Percentiles rank a stretch among this genome's conserved stretches.
Conservation (phyloP, 352 stramenopile genomes). For the Stephanocyclus meneghinianus region DNA sequence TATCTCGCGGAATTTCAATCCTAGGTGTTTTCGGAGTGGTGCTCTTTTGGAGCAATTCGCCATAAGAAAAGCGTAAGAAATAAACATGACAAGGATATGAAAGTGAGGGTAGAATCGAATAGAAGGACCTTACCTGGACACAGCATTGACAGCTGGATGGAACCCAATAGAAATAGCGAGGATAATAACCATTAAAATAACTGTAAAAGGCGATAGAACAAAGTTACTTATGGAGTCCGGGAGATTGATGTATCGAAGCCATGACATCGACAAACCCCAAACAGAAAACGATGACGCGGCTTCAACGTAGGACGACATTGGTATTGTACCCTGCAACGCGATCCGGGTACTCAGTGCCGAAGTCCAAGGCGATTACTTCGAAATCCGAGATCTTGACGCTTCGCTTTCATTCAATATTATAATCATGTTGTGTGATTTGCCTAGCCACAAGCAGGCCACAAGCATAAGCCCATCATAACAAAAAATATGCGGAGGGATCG, state of each 20-base stretch:
- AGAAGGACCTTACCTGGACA: constrained; percentile 19
- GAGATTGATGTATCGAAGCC: background rate
- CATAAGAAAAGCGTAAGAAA: background rate
- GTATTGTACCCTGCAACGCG: too few species aligned
- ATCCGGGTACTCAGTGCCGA: too few species aligned
- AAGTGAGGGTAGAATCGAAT: background rate
- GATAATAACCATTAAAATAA: background rate
- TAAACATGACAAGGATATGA: background rate
- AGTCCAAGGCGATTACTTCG: too few species aligned
- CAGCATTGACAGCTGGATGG: constrained; percentile 22
- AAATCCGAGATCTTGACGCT: too few species aligned
- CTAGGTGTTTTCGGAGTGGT: constrained; percentile 28
- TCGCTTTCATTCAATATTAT: too few species aligned
- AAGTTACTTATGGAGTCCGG: background rate
- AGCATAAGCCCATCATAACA: too few species aligned
- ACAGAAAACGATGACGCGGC: too few species aligned
- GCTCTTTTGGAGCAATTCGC: constrained; percentile 2
- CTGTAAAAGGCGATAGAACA: background rate
- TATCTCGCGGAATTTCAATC: constrained; percentile 37
- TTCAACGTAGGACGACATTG: too few species aligned
- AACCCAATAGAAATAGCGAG: constrained; percentile 4
- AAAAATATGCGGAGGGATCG: too few species aligned
- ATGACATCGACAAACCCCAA: too few species aligned
- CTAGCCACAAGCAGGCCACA: too few species aligned
- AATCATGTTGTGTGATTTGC: too few species aligned